Percentiles rank a stretch among this genome's conserved stretches.
Evolutionary conservation across 176 grass and related monocot genomes (phyloP).

Genomic region (Musa acuminata): DNA sequence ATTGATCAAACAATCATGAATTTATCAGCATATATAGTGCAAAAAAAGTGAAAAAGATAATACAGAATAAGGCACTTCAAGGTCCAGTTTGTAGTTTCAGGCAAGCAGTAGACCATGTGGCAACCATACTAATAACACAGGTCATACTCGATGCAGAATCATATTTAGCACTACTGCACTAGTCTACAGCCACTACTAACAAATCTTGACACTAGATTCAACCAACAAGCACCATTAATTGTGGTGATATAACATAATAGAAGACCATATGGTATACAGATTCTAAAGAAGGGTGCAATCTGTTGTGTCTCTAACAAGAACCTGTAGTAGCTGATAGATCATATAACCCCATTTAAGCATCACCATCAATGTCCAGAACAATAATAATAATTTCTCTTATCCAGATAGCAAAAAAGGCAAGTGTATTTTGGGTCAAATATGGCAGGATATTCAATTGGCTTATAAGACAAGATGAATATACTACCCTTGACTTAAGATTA

Average conservation of each 20-base stretch:
- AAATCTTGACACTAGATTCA: neutral
- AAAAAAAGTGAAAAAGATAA: neutral
- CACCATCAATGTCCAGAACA: too few species aligned
- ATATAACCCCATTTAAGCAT: neutral
- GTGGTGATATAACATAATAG: neutral
- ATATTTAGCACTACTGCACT: neutral
- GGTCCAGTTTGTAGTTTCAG: too few species aligned
- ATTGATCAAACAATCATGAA: neutral
- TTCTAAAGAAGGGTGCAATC: neutral
- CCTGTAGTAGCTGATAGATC: neutral
- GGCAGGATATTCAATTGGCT: too few species aligned
- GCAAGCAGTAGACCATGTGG: too few species aligned
- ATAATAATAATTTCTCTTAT: too few species aligned
- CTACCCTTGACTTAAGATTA: too few species aligned
- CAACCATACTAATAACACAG: too few species aligned
- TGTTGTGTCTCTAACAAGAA: neutral
- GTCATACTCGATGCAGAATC: too few species aligned
- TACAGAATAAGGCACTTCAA: neutral
- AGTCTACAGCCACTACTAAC: neutral
- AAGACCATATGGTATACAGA: neutral
- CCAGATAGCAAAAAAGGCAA: too few species aligned
- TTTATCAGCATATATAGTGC: neutral
- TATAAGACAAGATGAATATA: too few species aligned
- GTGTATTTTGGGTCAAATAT: too few species aligned
- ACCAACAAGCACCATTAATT: neutral